These are phyloP conservation scores for Gynandropsis gynandra DNA, from an alignment of 345 rosid species.

Conservation along the genomic window DNA sequence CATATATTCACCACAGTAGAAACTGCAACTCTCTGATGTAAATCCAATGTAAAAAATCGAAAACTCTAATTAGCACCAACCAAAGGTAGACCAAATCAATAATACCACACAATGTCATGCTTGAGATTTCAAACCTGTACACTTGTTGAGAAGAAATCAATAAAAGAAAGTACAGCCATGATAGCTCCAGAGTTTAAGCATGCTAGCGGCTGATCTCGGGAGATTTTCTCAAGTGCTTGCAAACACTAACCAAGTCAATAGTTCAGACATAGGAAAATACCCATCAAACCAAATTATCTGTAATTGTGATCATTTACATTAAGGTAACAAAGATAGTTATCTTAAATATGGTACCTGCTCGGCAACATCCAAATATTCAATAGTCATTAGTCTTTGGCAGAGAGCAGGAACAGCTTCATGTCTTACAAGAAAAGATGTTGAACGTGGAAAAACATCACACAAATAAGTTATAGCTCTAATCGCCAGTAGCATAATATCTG, in stretches of 20 bases:
- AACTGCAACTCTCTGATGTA: slow-evolving; percentile 79
- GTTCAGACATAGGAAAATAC: slow-evolving; percentile 5
- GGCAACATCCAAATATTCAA: slow-evolving; percentile 90
- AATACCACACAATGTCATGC: background rate
- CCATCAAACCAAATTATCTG: slow-evolving; percentile 5
- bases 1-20: slow-evolving; percentile 86
- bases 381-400: slow-evolving; percentile 62
- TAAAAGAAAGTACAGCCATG: slow-evolving; percentile 66
- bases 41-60: slow-evolving; percentile 12
- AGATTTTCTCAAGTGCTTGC: slow-evolving; percentile 97
- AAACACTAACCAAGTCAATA: slow-evolving; percentile 48
- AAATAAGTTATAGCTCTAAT: slow-evolving; percentile 83
- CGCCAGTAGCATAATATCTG: slow-evolving; percentile 69
- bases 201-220: slow-evolving; percentile 75
- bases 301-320: background rate
- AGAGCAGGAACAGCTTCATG: slow-evolving; percentile 79
- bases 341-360: slow-evolving; percentile 54
- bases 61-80: slow-evolving; percentile 12
- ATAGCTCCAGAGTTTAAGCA: slow-evolving; percentile 90
- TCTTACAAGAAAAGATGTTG: slow-evolving; percentile 59
- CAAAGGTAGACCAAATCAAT: slow-evolving; percentile 1
- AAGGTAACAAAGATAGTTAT: background rate
- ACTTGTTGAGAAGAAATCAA: slow-evolving; percentile 87
- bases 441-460: slow-evolving; percentile 81
- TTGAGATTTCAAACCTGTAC: slow-evolving; percentile 50